Evolutionary conservation across 192 early-diverging fungal species (phyloP), one percentile per base, ranked within the genome.

Genomic region (Rhizophagus prolifer): DNA sequence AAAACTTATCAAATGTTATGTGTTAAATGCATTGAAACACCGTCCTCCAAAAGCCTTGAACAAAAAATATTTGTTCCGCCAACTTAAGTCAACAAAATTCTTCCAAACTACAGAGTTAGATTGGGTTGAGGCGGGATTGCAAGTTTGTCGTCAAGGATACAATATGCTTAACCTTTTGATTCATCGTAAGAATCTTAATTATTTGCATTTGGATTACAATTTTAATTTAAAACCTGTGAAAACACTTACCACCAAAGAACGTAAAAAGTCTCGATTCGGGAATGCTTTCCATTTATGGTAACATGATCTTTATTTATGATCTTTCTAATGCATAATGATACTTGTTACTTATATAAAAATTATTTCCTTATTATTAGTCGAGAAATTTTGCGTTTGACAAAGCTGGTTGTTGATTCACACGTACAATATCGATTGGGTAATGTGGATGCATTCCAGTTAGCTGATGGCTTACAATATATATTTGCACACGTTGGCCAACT

Each of bases 81-180:
- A 97, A 82, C 89, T 99, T 58, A 93, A 94, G 78, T 90, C 94
- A 6, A 99, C 96, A 58, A 99, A 99, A 80, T 99, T 99, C 83
- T 99, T 99, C 88, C 98, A 99, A 84, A 90, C 91, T 4, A 99
- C 98, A 10, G 95, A 97, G 80, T 83, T 99, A 13, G 98, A 99
- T 83, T 99, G 98, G 98, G 96, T 99, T 60, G 98, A 99, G 86
- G 98, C 96, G 26, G 98, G 98, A 70, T 84, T 99, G 60, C 98
- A 99, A 85, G 96, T 99, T 38, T 96, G 94, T 80, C 89, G 96
- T 25, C 98, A 99, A 86, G 98, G 98, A 70, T 97, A 97, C 86
- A 99, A 97, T 81, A 99, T 99, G 98, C 88, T 99, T 25, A 99
- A 98, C 79, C 87, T 99, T 25, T 86, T 99, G 70, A 99, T 99